Evolutionary conservation across 1,284 basidiomycete genomes (phyloP), one percentile per base, ranked within the genome.

Genomic region (Cystobasidiaceae sp.): DNA sequence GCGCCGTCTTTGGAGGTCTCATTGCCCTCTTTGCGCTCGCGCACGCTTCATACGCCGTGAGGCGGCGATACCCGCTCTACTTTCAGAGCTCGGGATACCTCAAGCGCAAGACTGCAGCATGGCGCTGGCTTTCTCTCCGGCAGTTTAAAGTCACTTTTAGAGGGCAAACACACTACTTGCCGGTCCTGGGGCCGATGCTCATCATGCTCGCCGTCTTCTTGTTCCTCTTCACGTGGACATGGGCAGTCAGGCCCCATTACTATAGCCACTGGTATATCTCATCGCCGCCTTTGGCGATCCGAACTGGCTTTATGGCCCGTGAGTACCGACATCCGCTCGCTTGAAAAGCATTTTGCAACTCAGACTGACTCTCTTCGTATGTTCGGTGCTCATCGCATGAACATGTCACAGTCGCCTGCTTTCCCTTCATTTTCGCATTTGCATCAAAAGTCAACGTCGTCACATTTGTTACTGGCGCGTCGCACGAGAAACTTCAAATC

Each of bases 401-500:
- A 50, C 67, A n/a, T n/a, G n/a, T n/a, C 17, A 69, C 69, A 44
- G 66, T 72, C 44, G 71, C 61, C 1, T 57, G 54, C 58, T 71
- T 72, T 49, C 71, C 71, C 13, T 72, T 71, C 64, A 72, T 71
- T 51, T 60, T 71, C 54, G 62, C 66, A 0, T 77, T 80, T 68
- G 77, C 77, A 1, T 76, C 76, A n/a, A 81, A 81, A 60, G 72
- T 77, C 58, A 80, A 80, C 70, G 68, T 75, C 45, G 71, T 81
- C 46, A 74, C 73, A 3, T 67, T 79, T 45, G 62, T 80, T 27
- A 78, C 79, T 5, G 78, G 78, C 19, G 75, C 76, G 11, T 79
- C 79, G n/a, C 79, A 80, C 68, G 80, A 80, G 70, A 79, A 79
- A 69, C 76, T 81, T 1, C 79, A 80, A 66, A 78, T 80, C 7